Base-by-base conservation (phyloP, 495 filamentous ascomycete genomes). In the Chaetomium fimeti region DNA sequence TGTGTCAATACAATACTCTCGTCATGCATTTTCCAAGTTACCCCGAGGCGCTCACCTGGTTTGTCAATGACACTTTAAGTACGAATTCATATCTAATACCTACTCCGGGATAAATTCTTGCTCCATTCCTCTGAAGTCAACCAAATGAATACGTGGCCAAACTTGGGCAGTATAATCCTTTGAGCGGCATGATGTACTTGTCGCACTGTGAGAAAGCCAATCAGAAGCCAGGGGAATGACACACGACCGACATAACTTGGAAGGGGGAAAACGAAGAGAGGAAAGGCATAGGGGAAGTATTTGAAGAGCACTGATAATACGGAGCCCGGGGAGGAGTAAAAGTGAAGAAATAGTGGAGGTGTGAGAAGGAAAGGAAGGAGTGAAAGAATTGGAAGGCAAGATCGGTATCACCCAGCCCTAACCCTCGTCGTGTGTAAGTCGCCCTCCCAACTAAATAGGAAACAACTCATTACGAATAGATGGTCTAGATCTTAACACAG, bases 371-470 rank as follows among this genome's bases (percentile, higher is more conserved):
- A 24, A 4, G 16, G 5, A 49, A 20, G 2, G 4, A 45, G 6
- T 20, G 45, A 24, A 49, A 47, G 27, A 47, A n/a, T 11, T 20
- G 15, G 15, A 45, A 4, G 24, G 11, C n/a, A n/a, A n/a, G n/a
- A n/a, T n/a, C n/a, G n/a, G 3, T 15, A 38, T 3, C 20, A 18
- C 45, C 45, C 24, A 58, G 45, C 56, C 56, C 56, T 58, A 38
- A 53, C 51, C 51, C 51, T 15, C 3, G 3, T 15, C 8, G 20
- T 36, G 53, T 56, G 32, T 56, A 56, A 56, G 53, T 56, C 53
- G 18, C n/a, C 51, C 13, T n/a, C 53, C 32, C 32, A 56, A 56
- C 9, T 7, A 1, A 56, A 2, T 7, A 1, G 29, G 53, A 40
- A 40, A 56, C 6, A 24, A 24, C 36, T 18, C 32, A n/a, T 18